phyloP scores from a whole-genome alignment of 371 early-diverging fungal species.

The Blakeslea trispora region DNA sequence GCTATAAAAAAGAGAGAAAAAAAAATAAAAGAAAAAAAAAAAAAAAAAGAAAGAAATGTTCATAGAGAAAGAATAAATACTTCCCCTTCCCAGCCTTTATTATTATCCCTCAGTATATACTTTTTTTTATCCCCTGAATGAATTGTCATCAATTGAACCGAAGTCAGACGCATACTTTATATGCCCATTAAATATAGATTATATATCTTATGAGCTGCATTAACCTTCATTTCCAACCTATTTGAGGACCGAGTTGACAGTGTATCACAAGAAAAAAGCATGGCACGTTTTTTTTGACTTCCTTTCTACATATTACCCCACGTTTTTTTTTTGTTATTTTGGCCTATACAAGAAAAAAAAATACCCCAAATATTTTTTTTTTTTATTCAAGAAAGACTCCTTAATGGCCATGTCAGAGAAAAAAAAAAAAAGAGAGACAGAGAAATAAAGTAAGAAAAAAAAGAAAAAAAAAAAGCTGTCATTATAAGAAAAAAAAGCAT shows the following conservation, averaged over 20 bases:
- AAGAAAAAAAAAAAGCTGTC: conserved; percentile 6
- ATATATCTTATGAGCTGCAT: background rate
- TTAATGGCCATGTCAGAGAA: no score
- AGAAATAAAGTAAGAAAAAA: no score
- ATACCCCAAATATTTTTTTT: conserved; percentile 7
- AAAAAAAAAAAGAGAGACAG: no score
- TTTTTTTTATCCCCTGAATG: background rate
- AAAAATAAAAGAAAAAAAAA: conserved; percentile 12
- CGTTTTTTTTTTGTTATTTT: conserved; percentile 1
- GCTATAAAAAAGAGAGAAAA: no score
- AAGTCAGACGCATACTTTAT: conserved; percentile 19
- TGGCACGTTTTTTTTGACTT: conserved; percentile 3
- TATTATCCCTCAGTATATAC: no score
- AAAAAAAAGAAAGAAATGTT: conserved; percentile 7
- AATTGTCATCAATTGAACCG: conserved; percentile 24
- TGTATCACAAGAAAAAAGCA: background rate
- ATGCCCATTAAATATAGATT: no score
- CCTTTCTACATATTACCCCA: conserved; percentile 6
- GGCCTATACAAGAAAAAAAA: background rate
- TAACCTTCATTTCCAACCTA: conserved; percentile 1
- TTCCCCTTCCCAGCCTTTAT: background rate
- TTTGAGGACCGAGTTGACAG: conserved; percentile 6
- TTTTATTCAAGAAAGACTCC: no score
- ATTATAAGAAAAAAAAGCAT: conserved; percentile 13
- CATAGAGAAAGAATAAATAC: conserved; percentile 2